phyloP scores from a whole-genome alignment of 192 early-diverging fungal genomes.

The Backusella sp. region DNA sequence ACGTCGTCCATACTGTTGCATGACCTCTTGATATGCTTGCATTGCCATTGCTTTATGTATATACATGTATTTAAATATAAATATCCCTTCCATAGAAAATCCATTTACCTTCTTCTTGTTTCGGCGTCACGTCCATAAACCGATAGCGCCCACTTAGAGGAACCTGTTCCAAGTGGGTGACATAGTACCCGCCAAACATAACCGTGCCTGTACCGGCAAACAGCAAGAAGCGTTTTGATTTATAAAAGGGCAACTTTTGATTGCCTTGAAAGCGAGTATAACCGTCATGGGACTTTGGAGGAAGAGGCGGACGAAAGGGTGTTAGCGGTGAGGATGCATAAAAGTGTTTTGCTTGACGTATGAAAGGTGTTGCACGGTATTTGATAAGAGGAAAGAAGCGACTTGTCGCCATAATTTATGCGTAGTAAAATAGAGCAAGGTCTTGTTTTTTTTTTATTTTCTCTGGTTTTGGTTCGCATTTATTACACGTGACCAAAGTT shows the following conservation, averaged over 20 bases:
- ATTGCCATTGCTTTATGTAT: conserved; percentile 52
- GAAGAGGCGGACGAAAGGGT: neutral
- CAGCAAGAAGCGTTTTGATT: conserved; percentile 26
- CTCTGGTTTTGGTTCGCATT: neutral
- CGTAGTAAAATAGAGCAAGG: neutral
- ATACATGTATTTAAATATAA: neutral
- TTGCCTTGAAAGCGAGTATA: neutral
- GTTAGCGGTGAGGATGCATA: neutral
- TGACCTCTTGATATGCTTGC: conserved; percentile 69
- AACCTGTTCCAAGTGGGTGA: conserved; percentile 73
- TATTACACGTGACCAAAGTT: neutral
- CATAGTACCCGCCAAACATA: conserved; percentile 57
- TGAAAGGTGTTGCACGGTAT: neutral
- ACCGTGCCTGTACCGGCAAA: conserved; percentile 30
- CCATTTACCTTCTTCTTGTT: conserved; percentile 50
- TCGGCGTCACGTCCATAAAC: conserved; percentile 64
- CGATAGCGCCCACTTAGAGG: conserved; percentile 65
- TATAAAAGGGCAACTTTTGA: conserved; percentile 11
- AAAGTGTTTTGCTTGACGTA: neutral
- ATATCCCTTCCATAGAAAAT: neutral
- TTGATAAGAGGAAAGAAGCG: neutral
- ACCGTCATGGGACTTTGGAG: neutral
- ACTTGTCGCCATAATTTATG: neutral
- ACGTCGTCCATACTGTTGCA: conserved; percentile 58
- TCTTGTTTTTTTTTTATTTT: neutral